Evolutionary conservation across 163 green algal genomes (phyloP).

Genomic region (Prototheca stagnorum): DNA sequence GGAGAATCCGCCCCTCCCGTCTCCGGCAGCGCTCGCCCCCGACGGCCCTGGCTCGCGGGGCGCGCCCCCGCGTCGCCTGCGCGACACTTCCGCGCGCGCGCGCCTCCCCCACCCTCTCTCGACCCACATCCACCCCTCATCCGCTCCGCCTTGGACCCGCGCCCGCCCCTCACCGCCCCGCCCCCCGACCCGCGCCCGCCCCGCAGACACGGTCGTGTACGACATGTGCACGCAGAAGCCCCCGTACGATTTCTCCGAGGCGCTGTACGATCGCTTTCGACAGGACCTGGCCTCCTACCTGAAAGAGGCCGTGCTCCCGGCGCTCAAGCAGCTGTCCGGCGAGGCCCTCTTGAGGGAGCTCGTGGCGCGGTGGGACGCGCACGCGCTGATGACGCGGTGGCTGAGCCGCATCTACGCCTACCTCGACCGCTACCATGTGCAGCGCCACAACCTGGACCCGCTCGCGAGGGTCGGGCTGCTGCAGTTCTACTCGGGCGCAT

Average conservation of each 20-base stretch:
- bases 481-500: constrained; percentile 73
- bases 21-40: no score
- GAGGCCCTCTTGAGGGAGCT: constrained; percentile 88
- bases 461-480: constrained; percentile 82
- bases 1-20: no score
- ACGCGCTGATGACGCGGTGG: constrained; percentile 94
- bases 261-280: constrained; percentile 86
- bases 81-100: no score
- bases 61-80: no score
- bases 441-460: constrained; percentile 61
- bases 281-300: constrained; percentile 81
- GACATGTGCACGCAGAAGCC: constrained; percentile 99
- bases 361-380: constrained; percentile 78
- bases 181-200: no score
- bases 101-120: no score
- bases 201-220: constrained; percentile 76
- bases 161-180: no score
- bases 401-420: constrained; percentile 98
- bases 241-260: constrained; percentile 88
- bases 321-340: not conserved
- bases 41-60: no score
- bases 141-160: no score
- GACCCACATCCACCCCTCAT: no score
- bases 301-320: constrained; percentile 36
- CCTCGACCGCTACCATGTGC: constrained; percentile 95